Base-by-base conservation (phyloP, 345 rosid species). In the Arabidopsis arenosa region DNA sequence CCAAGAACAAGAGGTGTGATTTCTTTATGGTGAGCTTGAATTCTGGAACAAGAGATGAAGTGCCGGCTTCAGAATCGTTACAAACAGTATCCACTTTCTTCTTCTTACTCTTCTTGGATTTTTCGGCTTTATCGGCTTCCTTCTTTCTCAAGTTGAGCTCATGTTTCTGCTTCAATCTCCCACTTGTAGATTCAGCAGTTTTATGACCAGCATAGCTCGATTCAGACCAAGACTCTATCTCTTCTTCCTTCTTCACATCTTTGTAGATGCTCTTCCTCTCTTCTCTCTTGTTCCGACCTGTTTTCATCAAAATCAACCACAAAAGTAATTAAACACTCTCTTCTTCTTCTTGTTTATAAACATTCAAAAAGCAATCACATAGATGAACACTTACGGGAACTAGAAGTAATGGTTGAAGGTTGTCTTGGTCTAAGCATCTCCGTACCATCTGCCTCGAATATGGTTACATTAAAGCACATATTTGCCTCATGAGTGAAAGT, bases 401-500 rank as follows among this genome's bases (percentile, higher is more conserved):
- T 63, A 56, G 61, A 70, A 58, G 66, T 36, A 70, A 39, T 3
- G 48, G 75, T 21, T 26, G 52, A 8, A 37, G 62, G 10, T 3
- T 23, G 7, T 41, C 7, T 41, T 12, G 73, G 77, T 23, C 30
- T 43, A 44, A 72, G 69, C 35, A 72, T 72, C 18, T 78, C 73
- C 44, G 13, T 7, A 60, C 81, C 40, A 66, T 72, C 6, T 43
- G 7, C 63, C 6, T 59, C 51, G 53, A 40, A 66, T n/a, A 78
- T 78, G 51, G 2, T 66, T 55, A 78, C 77, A 17, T 7, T 78
- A 6, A 72, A 49, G 11, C 55, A 35, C 77, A 78, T 66, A 26
- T 66, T 78, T 21, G 45, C 73, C 7, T 59, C 64, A 33, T 78
- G 77, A 8, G 73, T 72, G 70, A 78, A 72, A 2, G 68, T 73